Evolutionary conservation across 208 protist genomes (phyloP).

Genomic region (Histomonas meleagridis): DNA sequence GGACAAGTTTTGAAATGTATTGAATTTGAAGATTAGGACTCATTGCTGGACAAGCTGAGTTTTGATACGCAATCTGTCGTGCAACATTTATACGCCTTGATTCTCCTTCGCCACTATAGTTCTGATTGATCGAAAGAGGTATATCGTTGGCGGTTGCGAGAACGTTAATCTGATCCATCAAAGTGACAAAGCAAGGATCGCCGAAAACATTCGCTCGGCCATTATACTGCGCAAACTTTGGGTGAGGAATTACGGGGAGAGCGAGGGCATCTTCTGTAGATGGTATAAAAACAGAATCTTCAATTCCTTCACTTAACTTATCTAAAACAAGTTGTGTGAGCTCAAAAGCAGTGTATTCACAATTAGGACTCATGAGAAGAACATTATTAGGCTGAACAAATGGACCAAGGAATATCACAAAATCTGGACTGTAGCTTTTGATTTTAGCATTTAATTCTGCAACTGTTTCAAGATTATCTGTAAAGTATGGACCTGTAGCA

Average conservation of each 20-base stretch:
- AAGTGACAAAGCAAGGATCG: background rate
- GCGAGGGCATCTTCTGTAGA: background rate
- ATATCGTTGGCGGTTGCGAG: background rate
- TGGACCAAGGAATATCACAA: background rate
- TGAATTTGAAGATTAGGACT: background rate
- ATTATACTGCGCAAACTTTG: background rate
- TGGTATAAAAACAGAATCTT: background rate
- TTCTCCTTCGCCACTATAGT: background rate
- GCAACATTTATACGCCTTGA: background rate
- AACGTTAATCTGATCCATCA: background rate
- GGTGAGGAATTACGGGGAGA: background rate
- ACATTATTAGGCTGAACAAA: background rate
- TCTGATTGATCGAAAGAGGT: background rate
- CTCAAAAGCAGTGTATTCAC: background rate
- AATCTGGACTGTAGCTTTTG: background rate
- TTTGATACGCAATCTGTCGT: background rate
- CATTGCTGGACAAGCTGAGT: background rate
- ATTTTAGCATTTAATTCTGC: background rate
- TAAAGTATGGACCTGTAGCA: background rate
- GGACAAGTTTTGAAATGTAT: background rate
- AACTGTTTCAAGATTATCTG: background rate
- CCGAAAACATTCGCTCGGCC: background rate
- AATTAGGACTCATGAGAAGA: background rate
- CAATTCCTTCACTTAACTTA: background rate
- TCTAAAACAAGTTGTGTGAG: background rate